Conservation (phyloP, 306 rosid species). For the Trichosanthes cucumerina region DNA sequence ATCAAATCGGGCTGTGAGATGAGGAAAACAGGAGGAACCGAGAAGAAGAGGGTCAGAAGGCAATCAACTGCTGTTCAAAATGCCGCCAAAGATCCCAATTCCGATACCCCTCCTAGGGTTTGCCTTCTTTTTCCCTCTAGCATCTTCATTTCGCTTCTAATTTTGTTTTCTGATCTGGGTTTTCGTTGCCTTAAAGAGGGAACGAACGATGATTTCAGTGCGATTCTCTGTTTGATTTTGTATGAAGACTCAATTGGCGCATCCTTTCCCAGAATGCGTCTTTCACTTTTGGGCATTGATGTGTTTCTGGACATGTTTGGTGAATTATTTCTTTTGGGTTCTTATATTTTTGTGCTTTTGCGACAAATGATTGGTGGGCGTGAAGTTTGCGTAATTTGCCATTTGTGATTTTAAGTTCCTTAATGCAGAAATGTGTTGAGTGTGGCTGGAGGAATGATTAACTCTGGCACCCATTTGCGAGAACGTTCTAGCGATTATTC, state of each 20-base stretch:
- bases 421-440: not conserved
- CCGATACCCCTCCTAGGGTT: slow-evolving; percentile 85
- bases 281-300: not conserved
- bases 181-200: not conserved
- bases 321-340: not conserved
- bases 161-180: slow-evolving; percentile 32
- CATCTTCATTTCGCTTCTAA: not conserved
- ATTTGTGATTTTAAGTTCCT: not conserved
- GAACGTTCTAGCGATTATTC: not conserved
- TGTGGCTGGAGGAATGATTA: not conserved
- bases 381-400: not conserved
- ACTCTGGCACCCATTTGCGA: not conserved
- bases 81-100: slow-evolving; percentile 63
- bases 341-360: not conserved
- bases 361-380: not conserved
- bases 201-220: not conserved
- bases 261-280: not conserved
- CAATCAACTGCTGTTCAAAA: slow-evolving; percentile 54
- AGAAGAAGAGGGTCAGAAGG: slow-evolving; percentile 90
- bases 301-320: not conserved
- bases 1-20: slow-evolving; percentile 18
- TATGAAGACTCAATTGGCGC: not conserved
- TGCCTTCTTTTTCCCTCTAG: slow-evolving; percentile 6
- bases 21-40: slow-evolving; percentile 87
- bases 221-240: slow-evolving; percentile 1